These are phyloP conservation scores for Chaetomiaceae sp. DNA, from an alignment of 2,329 filamentous ascomycete genomes.

Conservation along the genomic window DNA sequence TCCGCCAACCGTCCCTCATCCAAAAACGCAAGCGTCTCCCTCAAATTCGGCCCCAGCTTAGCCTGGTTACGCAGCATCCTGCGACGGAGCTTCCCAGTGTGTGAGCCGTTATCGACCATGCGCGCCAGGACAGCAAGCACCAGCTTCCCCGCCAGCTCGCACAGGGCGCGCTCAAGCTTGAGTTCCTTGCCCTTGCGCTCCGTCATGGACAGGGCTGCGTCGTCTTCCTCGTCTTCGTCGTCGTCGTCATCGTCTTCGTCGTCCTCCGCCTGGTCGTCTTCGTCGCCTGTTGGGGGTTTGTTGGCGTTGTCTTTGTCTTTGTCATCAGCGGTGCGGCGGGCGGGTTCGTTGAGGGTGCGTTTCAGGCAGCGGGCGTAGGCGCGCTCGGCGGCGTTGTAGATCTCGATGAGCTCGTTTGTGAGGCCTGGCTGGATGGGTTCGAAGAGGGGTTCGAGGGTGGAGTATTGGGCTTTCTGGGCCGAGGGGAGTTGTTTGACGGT, in stretches of 20 bases:
- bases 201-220: slow-evolving; percentile 49
- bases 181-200: slow-evolving; percentile 62
- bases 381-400: slow-evolving; percentile 74
- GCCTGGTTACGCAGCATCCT: slow-evolving; percentile 73
- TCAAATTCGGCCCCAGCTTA: slow-evolving; percentile 80
- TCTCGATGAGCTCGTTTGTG: slow-evolving; percentile 65
- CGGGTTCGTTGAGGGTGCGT: slow-evolving; percentile 57
- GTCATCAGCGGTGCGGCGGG: slow-evolving; percentile 37
- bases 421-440: slow-evolving; percentile 61
- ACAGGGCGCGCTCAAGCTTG: slow-evolving; percentile 78
- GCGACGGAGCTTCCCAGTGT: slow-evolving; percentile 60
- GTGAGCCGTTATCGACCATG: slow-evolving; percentile 62
- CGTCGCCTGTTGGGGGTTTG: slow-evolving; percentile 35
- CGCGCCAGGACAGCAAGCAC: slow-evolving; percentile 73
- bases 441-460: slow-evolving; percentile 57
- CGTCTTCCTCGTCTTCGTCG: slow-evolving; percentile 50
- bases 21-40: slow-evolving; percentile 74
- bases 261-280: slow-evolving; percentile 40
- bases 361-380: slow-evolving; percentile 67
- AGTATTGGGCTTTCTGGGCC: slow-evolving; percentile 29
- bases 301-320: neutral
- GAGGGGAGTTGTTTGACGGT: slow-evolving; percentile 37
- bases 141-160: slow-evolving; percentile 78
- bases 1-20: slow-evolving; percentile 61
- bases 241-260: slow-evolving; percentile 43